These are phyloP conservation scores for Carex cristatella DNA, from an alignment of 176 grass and related monocot genomes.

Conservation along the genomic window DNA sequence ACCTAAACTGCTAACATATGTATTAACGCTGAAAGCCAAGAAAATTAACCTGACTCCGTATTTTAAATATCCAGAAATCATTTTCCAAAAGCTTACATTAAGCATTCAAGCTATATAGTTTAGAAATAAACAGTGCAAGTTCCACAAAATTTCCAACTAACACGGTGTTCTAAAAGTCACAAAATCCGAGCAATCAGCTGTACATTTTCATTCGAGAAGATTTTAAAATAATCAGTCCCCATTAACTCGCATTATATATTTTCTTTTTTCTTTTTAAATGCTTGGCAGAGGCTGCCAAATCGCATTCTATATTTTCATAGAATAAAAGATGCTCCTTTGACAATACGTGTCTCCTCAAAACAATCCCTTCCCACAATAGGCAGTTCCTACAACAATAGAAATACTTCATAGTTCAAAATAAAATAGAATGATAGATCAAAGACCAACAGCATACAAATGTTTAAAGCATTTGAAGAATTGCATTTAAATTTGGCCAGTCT, in stretches of 20 bases:
- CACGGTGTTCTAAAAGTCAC: neutral
- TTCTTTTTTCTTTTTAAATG: too few relatives aligned
- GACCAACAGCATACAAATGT: neutral
- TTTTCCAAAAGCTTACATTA: neutral
- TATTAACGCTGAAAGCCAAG: neutral
- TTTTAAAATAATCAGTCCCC: neutral
- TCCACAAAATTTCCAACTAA: neutral
- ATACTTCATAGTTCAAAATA: neutral
- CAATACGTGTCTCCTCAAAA: constrained; percentile 16
- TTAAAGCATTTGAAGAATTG: neutral
- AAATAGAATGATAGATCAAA: neutral
- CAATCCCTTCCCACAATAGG: neutral
- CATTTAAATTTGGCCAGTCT: neutral
- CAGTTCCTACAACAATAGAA: constrained; percentile 8
- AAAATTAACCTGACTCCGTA: neutral
- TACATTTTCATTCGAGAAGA: neutral
- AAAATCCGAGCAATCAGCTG: neutral
- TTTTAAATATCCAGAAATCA: neutral
- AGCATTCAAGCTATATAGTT: neutral
- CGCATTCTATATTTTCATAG: neutral
- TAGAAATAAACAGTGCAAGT: neutral
- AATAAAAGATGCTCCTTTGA: constrained; percentile 17
- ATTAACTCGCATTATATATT: neutral
- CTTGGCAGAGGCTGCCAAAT: too few relatives aligned
- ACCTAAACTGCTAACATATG: neutral